These are phyloP conservation scores for Saccharomycopsis sp. DNA, from an alignment of 805 yeast genomes.

Conservation along the genomic window DNA sequence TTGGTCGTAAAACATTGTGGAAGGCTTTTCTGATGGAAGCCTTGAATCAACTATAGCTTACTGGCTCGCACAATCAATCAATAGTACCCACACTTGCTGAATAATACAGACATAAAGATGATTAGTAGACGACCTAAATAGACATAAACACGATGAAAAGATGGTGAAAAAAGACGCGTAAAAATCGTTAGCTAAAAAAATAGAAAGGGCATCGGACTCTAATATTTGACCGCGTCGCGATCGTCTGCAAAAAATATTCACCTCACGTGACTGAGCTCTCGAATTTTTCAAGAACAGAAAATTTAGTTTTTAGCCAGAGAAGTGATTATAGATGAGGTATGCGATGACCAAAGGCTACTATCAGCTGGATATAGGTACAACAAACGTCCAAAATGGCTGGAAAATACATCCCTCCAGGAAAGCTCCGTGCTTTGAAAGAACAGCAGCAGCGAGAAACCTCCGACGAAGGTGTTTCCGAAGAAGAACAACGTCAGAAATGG, in stretches of 20 bases:
- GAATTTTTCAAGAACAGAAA: too few species aligned
- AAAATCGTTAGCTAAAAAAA: neutral
- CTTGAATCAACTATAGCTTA: too few species aligned
- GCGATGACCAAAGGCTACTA: too few species aligned
- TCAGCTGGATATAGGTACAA: neutral
- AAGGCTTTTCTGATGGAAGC: too few species aligned
- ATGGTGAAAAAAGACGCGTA: neutral
- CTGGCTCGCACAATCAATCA: too few species aligned
- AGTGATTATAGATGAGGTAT: too few species aligned
- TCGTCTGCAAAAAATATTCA: too few species aligned
- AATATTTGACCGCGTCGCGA: neutral
- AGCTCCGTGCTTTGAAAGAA: slow-evolving; percentile 37
- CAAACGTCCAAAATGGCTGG: slow-evolving; percentile 35
- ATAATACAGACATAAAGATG: neutral
- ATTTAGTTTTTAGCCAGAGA: too few species aligned
- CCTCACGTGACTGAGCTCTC: too few species aligned
- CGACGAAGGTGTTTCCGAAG: slow-evolving; percentile 29
- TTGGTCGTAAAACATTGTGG: slow-evolving; percentile 48
- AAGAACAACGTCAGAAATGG: slow-evolving; percentile 54
- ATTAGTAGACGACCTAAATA: neutral
- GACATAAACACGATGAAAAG: neutral
- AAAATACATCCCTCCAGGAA: slow-evolving; percentile 49
- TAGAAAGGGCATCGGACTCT: neutral
- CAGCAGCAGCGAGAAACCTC: neutral
- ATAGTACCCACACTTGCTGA: too few species aligned